Evolutionary conservation across 305 asterid species (phyloP), one percentile per base, ranked within the genome.

Genomic region (Fraxinus xanthoxyloides): DNA sequence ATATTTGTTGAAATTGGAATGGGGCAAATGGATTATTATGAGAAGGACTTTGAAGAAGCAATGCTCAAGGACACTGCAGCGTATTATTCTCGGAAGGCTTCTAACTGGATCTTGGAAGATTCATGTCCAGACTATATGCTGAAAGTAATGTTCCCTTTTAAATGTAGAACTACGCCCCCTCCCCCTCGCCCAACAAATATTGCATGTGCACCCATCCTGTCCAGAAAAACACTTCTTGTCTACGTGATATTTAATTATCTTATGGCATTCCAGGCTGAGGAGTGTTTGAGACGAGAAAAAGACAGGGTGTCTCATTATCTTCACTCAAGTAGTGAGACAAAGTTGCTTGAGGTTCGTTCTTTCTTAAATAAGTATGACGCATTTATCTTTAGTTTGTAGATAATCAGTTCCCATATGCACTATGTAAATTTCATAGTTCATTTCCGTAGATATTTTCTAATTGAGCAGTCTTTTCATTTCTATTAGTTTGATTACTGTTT

Each of bases 91-190:
- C 88, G 94, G 82, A 93, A 93, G 87, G 98, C 98, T 85, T 93
- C 98, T 61, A 93, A 80, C 85, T 93, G 97, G 98, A 93, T 93
- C 75, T 79, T 93, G 76, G 97, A 92, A 34, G 97, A 93, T 89
- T 92, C 98, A 54, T 93, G 98, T 87, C 97, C 98, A n/a, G 97
- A 92, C 86, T 93, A 92, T 88, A 90, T 92, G 98, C 59, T 90
- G 83, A 92, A 93, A 85, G 98, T 89, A 88, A 85, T 72, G 23
- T 51, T 56, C 75, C 17, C 24, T 69, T 77, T 46, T 79, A 23
- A 72, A 48, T 73, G 63, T 24, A 23, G 80, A 69, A 40, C 36
- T 43, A 67, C 46, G 19, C 51, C 3, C 4, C 67, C 67, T 8
- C 36, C 75, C 67, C 32, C 1, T 3, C 67, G 43, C 69, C 5